A percentile compares a stretch with the other conserved stretches of the same genome.
Conservation (phyloP, 2,329 filamentous ascomycete genomes). For the Phaeosphaeriaceae sp. region DNA sequence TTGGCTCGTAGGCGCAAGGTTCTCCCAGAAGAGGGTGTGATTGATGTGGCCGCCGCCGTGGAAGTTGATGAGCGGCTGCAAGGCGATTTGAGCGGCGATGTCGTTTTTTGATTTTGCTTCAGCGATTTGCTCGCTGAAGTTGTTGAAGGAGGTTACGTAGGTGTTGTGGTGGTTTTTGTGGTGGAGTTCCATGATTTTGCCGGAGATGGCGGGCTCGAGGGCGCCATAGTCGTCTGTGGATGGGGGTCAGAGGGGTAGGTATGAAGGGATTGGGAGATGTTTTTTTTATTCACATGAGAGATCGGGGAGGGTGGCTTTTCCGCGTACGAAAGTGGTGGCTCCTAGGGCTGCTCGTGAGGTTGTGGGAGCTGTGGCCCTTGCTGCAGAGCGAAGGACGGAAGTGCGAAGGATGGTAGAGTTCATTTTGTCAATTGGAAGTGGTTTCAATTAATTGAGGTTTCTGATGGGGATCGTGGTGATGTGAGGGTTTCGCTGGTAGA, state of each 20-base stretch:
- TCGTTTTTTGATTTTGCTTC: conserved; percentile 62
- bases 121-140: conserved; percentile 73
- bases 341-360: conserved; percentile 68
- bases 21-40: conserved; percentile 73
- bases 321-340: conserved; percentile 77
- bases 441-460: conserved; percentile 28
- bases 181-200: conserved; percentile 96
- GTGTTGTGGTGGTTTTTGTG: conserved; percentile 94
- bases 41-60: conserved; percentile 72
- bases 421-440: conserved; percentile 61
- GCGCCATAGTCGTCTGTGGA: conserved; percentile 88
- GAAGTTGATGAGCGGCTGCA: conserved; percentile 68
- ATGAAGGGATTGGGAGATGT: not conserved
- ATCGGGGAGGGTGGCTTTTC: conserved; percentile 93
- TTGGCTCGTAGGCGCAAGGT: conserved; percentile 69
- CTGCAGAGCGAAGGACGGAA: conserved; percentile 71
- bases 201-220: conserved; percentile 82
- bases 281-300: conserved; percentile 74
- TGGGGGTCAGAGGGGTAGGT: conserved; percentile 6
- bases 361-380: conserved; percentile 70
- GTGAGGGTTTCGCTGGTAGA: conserved; percentile 6
- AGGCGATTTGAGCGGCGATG: conserved; percentile 60
- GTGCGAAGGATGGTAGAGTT: conserved; percentile 77
- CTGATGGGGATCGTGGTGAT: conserved; percentile 4
- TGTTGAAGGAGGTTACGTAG: conserved; percentile 89